These are phyloP conservation scores for Yamadazyma diddensiae DNA, from an alignment of 1,139 yeast genomes.

Conservation along the genomic window DNA sequence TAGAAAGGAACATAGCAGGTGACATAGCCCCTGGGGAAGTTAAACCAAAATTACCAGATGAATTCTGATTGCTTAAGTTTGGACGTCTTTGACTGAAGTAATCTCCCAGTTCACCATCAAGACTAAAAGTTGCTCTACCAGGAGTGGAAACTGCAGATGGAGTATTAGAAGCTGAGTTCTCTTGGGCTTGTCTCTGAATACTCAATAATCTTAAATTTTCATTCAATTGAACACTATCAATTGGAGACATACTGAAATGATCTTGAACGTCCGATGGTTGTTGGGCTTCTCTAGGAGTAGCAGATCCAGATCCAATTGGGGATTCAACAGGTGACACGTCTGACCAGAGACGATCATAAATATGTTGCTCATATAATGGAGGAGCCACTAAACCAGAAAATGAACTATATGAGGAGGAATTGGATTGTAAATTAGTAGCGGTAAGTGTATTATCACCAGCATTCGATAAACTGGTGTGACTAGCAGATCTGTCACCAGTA, in stretches of 20 bases:
- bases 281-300: slow-evolving; percentile 38
- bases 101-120: slow-evolving; percentile 32
- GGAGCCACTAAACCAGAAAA: slow-evolving; percentile 68
- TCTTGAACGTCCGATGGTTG: slow-evolving; percentile 23
- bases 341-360: slow-evolving; percentile 81
- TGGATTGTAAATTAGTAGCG: slow-evolving; percentile 16
- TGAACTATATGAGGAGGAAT: slow-evolving; percentile 29
- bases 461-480: slow-evolving; percentile 29
- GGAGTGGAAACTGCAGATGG: slow-evolving; percentile 5
- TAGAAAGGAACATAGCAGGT: slow-evolving; percentile 57
- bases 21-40: slow-evolving; percentile 41
- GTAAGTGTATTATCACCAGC: slow-evolving; percentile 13
- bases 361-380: slow-evolving; percentile 81
- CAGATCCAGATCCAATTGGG: slow-evolving; percentile 52
- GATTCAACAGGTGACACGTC: slow-evolving; percentile 62
- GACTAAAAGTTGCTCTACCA: slow-evolving; percentile 40
- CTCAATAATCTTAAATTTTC: slow-evolving; percentile 55
- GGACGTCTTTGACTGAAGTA: slow-evolving; percentile 13
- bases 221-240: slow-evolving; percentile 43
- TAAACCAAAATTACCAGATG: slow-evolving; percentile 9
- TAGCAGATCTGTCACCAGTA: slow-evolving; percentile 24
- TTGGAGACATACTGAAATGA: slow-evolving; percentile 37
- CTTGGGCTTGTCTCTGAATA: slow-evolving; percentile 45
- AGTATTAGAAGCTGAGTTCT: slow-evolving; percentile 10
- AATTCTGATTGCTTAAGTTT: slow-evolving; percentile 9